Base-by-base conservation (phyloP, 768 basidiomycete species). In the Agrocybe praecox region DNA sequence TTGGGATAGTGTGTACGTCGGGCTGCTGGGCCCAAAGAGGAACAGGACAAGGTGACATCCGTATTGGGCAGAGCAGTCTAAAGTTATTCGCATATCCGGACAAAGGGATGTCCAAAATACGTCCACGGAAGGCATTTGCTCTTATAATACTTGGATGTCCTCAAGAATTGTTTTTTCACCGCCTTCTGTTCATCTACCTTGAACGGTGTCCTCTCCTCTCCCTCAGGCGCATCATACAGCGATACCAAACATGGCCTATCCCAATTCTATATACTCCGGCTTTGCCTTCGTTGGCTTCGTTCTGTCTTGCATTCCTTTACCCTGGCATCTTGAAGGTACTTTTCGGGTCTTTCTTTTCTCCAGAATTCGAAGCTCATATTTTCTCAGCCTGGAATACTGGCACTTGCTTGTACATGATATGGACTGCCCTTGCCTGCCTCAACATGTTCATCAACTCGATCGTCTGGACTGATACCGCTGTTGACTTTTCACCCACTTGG, bases 401-500 rank as follows among this genome's bases (percentile, higher is more conserved):
- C 24, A 92, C 91, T 8, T 85, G 90, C 57, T 69, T 85, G 36
- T 87, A 82, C 73, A 92, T 92, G 74, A 56, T 75, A 29, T 93
- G 90, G 92, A 76, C 77, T 8, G 82, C 78, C 1, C 47, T 83
- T 10, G 74, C 72, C 12, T 86, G 85, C 67, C 78, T 92, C 45
- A 79, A 79, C 47, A 69, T 76, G 44, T 85, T 82, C 63, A 70
- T 92, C 59, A 88, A 93, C 71, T 79, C 85, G 2, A 71, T 91
- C 32, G 66, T 92, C 12, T 94, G 92, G 92, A 75, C 74, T 53
- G 73, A 79, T 19, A 87, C 81, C 63, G 76, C 77, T 6, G 72
- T 80, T 47, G 81, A 85, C 62, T 70, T 62, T 61, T 78, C 81
- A 8, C 84, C 84, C 8, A 73, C 82, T 7, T 89, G 85, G 85